Percentiles rank a stretch among this genome's conserved stretches.
phyloP scores from a whole-genome alignment of 768 basidiomycete species.

The Leccinellum luteum region DNA sequence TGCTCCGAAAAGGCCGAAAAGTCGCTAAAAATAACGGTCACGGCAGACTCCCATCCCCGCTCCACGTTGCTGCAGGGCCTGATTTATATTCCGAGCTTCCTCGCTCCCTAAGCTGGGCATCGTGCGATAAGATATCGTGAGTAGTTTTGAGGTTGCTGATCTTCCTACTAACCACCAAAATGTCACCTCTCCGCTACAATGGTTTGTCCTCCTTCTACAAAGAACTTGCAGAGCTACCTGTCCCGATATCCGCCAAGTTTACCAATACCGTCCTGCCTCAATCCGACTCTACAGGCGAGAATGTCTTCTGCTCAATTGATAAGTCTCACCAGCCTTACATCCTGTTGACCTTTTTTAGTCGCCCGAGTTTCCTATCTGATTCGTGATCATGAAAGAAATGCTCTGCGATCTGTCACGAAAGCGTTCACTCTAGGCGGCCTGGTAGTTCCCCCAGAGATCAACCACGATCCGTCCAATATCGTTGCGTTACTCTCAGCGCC shows the following conservation, averaged over 20 bases:
- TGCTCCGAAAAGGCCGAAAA: background rate
- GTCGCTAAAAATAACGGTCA: background rate
- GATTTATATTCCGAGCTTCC: no score
- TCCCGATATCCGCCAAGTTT: slow-evolving; percentile 37
- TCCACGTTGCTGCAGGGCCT: no score
- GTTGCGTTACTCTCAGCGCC: slow-evolving; percentile 44
- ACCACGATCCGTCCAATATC: slow-evolving; percentile 33
- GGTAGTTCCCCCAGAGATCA: slow-evolving; percentile 12
- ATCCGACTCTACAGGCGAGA: slow-evolving; percentile 12
- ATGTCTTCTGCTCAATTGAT: background rate
- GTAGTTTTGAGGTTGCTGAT: background rate
- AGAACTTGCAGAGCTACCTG: slow-evolving; percentile 34
- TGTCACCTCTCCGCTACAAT: background rate
- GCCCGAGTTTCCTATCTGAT: slow-evolving; percentile 46
- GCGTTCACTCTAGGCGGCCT: slow-evolving; percentile 30
- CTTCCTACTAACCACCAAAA: background rate
- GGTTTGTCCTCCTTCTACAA: background rate
- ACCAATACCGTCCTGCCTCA: slow-evolving; percentile 9
- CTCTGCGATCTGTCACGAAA: slow-evolving; percentile 44
- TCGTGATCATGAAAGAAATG: slow-evolving; percentile 50
- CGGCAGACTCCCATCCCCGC: no score
- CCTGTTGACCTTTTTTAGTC: slow-evolving; percentile 21
- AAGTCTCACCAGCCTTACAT: no score
- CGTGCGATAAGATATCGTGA: no score
- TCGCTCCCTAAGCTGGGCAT: no score